These are phyloP conservation scores for Starmerella floris DNA, from an alignment of 805 yeast species.

Conservation along the genomic window DNA sequence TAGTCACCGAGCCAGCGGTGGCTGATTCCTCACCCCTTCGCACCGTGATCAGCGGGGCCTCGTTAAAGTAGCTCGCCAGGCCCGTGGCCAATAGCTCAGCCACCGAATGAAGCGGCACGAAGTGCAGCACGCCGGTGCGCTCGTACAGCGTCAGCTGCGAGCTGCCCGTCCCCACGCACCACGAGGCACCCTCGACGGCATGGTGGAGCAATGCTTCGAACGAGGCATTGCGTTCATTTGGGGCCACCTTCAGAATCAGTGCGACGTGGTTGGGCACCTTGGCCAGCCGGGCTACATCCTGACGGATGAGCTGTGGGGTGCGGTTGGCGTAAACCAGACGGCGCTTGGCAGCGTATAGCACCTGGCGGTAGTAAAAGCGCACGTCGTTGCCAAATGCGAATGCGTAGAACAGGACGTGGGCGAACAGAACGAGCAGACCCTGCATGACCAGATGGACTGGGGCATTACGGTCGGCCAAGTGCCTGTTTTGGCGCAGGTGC, in stretches of 20 bases:
- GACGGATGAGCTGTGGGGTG: constrained; percentile 74
- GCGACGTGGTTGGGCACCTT: constrained; percentile 73
- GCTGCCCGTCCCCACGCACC: constrained; percentile 87
- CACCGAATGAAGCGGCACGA: constrained; percentile 28
- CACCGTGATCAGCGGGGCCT: constrained; percentile 9
- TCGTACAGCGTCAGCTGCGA: constrained; percentile 64
- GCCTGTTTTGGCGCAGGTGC: neutral
- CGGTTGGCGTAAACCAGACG: constrained; percentile 17
- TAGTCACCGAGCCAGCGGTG: constrained; percentile 1
- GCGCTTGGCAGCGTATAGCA: constrained; percentile 16
- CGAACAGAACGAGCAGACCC: neutral
- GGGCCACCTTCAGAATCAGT: constrained; percentile 37
- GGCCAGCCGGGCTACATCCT: constrained; percentile 40
- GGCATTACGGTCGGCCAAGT: neutral
- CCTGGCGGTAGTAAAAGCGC: constrained; percentile 6
- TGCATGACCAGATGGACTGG: neutral
- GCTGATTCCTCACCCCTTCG: constrained; percentile 6
- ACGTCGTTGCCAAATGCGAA: neutral
- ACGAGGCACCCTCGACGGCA: constrained; percentile 42
- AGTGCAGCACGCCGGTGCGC: constrained; percentile 52
- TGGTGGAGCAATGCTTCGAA: constrained; percentile 56
- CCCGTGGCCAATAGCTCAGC: constrained; percentile 45
- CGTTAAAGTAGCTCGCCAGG: constrained; percentile 47
- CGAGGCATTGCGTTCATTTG: constrained; percentile 36
- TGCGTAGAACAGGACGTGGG: constrained; percentile 1